A percentile compares a stretch with the other conserved stretches of the same genome.
phyloP scores from a whole-genome alignment of 2,329 filamentous ascomycete genomes.

The Zasmidium cellare region DNA sequence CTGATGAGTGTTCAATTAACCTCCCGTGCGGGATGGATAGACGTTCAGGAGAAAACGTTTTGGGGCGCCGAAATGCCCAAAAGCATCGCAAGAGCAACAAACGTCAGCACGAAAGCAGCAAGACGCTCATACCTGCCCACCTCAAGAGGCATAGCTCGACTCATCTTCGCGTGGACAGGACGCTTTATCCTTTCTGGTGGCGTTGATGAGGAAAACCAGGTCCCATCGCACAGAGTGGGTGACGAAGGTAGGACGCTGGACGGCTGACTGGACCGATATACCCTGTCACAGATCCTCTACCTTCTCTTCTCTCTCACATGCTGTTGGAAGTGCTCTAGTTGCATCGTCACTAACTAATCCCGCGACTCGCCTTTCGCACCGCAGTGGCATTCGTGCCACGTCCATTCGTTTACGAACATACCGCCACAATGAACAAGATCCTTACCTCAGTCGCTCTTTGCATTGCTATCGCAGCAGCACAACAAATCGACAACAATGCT shows the following conservation, averaged over 20 bases:
- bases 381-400: conserved; percentile 17
- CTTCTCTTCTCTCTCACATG: neutral
- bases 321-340: neutral
- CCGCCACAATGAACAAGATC: conserved; percentile 11
- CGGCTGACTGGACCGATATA: neutral
- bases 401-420: conserved; percentile 23
- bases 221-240: neutral
- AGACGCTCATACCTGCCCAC: neutral
- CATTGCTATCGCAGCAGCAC: conserved; percentile 11
- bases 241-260: neutral
- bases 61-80: neutral
- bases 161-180: neutral
- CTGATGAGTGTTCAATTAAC: neutral
- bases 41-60: neutral
- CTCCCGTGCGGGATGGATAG: neutral
- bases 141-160: neutral
- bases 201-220: neutral
- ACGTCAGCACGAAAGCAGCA: neutral
- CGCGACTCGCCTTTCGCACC: neutral
- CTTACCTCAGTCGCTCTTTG: conserved; percentile 11
- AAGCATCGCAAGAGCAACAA: neutral
- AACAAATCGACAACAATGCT: neutral
- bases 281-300: neutral
- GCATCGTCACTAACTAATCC: neutral
- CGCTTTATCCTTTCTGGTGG: neutral